Conservation (phyloP, 2,329 filamentous ascomycete species). For the Orbilia blumenaviensis region DNA sequence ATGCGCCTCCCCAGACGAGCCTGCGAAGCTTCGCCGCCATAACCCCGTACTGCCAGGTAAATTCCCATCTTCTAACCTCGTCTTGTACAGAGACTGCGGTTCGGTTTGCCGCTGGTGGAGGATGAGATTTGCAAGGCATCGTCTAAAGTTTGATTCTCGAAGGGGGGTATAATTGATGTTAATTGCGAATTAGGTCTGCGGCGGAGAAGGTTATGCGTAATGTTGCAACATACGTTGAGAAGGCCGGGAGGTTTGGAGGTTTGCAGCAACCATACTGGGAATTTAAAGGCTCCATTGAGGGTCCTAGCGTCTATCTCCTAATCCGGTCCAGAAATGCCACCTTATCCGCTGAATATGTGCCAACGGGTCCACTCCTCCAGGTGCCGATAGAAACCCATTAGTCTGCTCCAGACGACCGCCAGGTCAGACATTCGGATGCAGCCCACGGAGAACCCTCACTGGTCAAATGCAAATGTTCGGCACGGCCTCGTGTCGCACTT, state of each 20-base stretch:
- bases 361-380: constrained; percentile 5
- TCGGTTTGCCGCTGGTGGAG: constrained; percentile 18
- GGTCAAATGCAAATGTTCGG: constrained; percentile 1
- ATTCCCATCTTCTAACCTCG: constrained; percentile 47
- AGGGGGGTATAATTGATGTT: not conserved
- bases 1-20: constrained; percentile 35
- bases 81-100: constrained; percentile 25
- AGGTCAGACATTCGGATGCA: constrained; percentile 2
- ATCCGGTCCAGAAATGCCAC: constrained; percentile 26
- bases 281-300: constrained; percentile 30
- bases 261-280: not conserved
- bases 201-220: too few relatives aligned
- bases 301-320: constrained; percentile 27
- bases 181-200: not conserved
- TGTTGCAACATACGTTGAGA: too few relatives aligned
- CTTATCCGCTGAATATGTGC: constrained; percentile 8
- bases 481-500: constrained; percentile 21
- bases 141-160: not conserved
- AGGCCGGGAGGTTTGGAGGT: not conserved
- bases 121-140: constrained; percentile 51
- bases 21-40: constrained; percentile 31
- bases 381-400: not conserved
- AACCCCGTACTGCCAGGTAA: constrained; percentile 31
- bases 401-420: not conserved
- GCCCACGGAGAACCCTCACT: not conserved